Conservation (phyloP, 176 grass and related monocot species). For the Ensete glaucum region DNA sequence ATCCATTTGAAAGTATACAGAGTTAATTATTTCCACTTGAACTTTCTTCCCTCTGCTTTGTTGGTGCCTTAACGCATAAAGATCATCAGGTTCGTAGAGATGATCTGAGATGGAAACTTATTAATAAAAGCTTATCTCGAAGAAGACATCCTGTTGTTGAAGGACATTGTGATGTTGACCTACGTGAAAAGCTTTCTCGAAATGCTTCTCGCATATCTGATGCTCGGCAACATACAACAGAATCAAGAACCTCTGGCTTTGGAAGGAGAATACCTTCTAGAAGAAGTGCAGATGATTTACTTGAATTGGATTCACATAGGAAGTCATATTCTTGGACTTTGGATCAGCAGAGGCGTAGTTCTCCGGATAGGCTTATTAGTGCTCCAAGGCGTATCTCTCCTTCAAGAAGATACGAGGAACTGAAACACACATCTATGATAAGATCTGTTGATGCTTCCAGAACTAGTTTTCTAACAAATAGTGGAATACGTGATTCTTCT, state of each 20-base stretch:
- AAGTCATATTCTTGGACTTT: conserved; percentile 35
- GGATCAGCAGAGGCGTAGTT: conserved; percentile 31
- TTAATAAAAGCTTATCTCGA: conserved; percentile 45
- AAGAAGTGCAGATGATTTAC: conserved; percentile 48
- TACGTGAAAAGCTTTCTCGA: conserved; percentile 67
- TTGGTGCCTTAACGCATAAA: conserved; percentile 30
- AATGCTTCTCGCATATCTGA: conserved; percentile 30
- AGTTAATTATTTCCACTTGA: conserved; percentile 8
- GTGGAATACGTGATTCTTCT: conserved; percentile 32
- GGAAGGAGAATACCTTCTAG: conserved; percentile 30
- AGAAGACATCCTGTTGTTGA: conserved; percentile 29
- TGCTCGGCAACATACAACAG: conserved; percentile 25
- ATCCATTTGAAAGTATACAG: conserved; percentile 21
- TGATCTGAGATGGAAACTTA: conserved; percentile 79
- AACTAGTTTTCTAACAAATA: conserved; percentile 37
- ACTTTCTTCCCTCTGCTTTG: conserved; percentile 28
- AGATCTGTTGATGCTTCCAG: conserved; percentile 31
- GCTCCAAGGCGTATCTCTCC: conserved; percentile 32
- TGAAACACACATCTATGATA: conserved; percentile 17
- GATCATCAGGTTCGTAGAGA: conserved; percentile 34
- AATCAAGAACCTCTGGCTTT: conserved; percentile 36
- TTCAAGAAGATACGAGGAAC: conserved; percentile 38
- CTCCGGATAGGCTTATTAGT: conserved; percentile 35
- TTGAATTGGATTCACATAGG: conserved; percentile 33
- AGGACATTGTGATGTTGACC: conserved; percentile 40